Evolutionary conservation across 2,329 filamentous ascomycete species (phyloP), one percentile per base, ranked within the genome.

Genomic region (Huntiella abstrusa): DNA sequence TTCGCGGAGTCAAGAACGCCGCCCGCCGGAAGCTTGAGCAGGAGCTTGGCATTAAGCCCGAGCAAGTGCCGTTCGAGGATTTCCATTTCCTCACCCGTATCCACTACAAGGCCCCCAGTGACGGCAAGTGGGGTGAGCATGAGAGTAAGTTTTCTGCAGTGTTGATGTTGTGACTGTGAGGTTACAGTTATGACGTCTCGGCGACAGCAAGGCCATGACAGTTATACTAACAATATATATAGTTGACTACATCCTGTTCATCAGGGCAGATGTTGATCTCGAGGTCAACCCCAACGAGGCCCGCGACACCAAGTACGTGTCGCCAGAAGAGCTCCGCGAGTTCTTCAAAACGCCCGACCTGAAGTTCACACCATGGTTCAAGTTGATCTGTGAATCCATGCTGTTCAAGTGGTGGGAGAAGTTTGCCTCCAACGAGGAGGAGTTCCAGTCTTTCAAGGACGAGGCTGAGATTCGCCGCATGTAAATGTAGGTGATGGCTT

Each of bases 171-270:
- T 19, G 37, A 12, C 17, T 13, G 12, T 19, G 16, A 13, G 12
- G n/a, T 28, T 33, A 15, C 15, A 42, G 17, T 41, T 22, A 6
- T 4, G n/a, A 11, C 2, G 17, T 41, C 6, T 28, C 10, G 22
- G 22, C 8, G 6, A 28, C 8, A 28, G 10, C 22, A 10, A 28
- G 17, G 17, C 17, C 1, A 19, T 19, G 4, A 3, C 22, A 15
- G 5, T 7, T 28, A 28, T 28, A 16, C 43, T 46, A 46, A 46
- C 36, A 28, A 17, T 33, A 12, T 53, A 13, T 33, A 16, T 39
- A 91, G 86, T 98, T 59, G 91, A 98, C 63, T 98, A 98, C 63
- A 98, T 98, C 54, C 77, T 98, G 47, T 96, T 98, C 66, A 95
- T 96, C 69, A 83, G 92, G 68, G 82, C 85, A 49, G 81, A 92